Percentiles rank a stretch among this genome's conserved stretches.
Conservation (phyloP, 2,329 filamentous ascomycete genomes). For the Fusarium acutatum region DNA sequence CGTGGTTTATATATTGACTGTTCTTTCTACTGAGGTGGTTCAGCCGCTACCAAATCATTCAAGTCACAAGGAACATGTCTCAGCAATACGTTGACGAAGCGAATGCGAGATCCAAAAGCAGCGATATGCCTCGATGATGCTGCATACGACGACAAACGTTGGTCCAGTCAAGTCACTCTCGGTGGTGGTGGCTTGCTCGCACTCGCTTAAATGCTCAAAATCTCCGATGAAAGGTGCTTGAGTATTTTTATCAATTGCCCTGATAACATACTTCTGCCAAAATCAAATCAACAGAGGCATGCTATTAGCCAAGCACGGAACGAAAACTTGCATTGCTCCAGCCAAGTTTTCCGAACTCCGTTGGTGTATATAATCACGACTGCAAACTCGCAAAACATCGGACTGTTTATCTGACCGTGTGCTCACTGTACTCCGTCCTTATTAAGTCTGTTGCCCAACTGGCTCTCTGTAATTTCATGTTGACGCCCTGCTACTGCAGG, state of each 20-base stretch:
- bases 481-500: not conserved
- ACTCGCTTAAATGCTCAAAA: constrained; percentile 16
- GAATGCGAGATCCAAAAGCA: constrained; percentile 19
- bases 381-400: not conserved
- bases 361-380: not conserved
- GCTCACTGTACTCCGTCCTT: not conserved
- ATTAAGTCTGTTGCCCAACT: not conserved
- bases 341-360: not conserved
- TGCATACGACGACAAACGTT: not conserved
- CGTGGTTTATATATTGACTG: not conserved
- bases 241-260: not conserved
- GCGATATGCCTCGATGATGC: not conserved
- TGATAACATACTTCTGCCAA: not conserved
- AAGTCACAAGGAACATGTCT: not conserved
- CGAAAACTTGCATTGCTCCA: not conserved
- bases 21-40: not conserved
- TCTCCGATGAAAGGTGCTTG: not conserved
- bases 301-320: not conserved
- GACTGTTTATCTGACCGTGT: not conserved
- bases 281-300: not conserved
- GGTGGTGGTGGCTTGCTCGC: constrained; percentile 17
- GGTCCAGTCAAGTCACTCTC: not conserved
- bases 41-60: not conserved
- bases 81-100: not conserved
- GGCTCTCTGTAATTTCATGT: not conserved